These are phyloP conservation scores for Polyporus arcularius DNA, from an alignment of 768 basidiomycete genomes.

Conservation along the genomic window DNA sequence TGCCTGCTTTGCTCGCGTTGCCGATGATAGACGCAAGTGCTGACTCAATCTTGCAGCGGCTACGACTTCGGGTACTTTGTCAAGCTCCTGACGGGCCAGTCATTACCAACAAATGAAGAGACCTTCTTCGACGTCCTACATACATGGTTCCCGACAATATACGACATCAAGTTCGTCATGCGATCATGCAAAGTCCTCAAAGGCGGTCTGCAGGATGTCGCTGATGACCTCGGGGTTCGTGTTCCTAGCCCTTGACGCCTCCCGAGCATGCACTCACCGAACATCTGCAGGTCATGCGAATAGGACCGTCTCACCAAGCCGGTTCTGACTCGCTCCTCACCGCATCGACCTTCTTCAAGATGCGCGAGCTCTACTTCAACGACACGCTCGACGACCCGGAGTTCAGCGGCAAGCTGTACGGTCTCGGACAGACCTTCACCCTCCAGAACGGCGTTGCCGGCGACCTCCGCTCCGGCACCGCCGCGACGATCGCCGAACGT, in stretches of 20 bases:
- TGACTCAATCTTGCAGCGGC: constrained; percentile 55
- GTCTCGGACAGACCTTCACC: constrained; percentile 79
- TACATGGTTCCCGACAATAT: constrained; percentile 95
- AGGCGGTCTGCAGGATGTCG: constrained; percentile 93
- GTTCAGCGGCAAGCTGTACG: constrained; percentile 82
- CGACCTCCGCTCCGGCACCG: constrained; percentile 57
- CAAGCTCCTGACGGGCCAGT: constrained; percentile 84
- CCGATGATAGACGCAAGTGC: background rate
- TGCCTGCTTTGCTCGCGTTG: background rate
- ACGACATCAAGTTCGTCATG: constrained; percentile 98
- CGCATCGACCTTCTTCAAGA: constrained; percentile 93
- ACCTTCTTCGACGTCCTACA: constrained; percentile 84
- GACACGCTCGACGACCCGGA: constrained; percentile 83
- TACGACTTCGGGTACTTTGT: constrained; percentile 99
- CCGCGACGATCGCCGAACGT: constrained; percentile 77
- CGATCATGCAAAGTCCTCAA: constrained; percentile 77
- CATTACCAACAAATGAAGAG: constrained; percentile 86
- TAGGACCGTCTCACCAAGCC: constrained; percentile 92
- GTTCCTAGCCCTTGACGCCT: background rate
- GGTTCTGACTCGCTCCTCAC: constrained; percentile 97
- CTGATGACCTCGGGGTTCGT: constrained; percentile 90
- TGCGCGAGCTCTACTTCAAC: constrained; percentile 89
- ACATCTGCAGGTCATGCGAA: constrained; percentile 70
- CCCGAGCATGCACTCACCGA: constrained; percentile 1
- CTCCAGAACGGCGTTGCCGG: constrained; percentile 67